Evolutionary conservation across 225 moss, liverwort and hornwort species (phyloP).

Genomic region (Physcomitrium patens): DNA sequence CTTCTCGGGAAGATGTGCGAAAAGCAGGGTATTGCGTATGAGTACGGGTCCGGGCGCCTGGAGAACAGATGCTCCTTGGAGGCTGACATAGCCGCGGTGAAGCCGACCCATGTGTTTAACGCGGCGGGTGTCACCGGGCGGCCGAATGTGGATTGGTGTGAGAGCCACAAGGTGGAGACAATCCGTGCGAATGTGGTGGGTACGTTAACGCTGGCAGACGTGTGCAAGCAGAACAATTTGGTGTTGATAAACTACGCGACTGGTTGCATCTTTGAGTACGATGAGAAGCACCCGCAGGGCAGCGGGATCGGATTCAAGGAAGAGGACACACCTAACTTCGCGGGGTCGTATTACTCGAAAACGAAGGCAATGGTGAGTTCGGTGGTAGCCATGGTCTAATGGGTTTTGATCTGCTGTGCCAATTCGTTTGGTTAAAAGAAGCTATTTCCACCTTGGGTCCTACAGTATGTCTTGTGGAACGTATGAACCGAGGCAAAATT

Average conservation of each 20-base stretch:
- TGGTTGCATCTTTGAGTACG: constrained; percentile 76
- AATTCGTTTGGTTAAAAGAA: too few relatives aligned
- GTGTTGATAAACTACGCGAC: constrained; percentile 63
- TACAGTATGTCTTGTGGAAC: too few relatives aligned
- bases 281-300: constrained; percentile 46
- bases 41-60: constrained; percentile 57
- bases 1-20: constrained; percentile 48
- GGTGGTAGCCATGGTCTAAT: too few relatives aligned
- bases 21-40: constrained; percentile 53
- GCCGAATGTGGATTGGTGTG: constrained; percentile 78
- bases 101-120: constrained; percentile 75
- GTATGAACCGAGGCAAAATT: too few relatives aligned
- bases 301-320: constrained; percentile 67
- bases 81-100: constrained; percentile 46
- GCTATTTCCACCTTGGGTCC: too few relatives aligned
- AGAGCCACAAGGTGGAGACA: constrained; percentile 54
- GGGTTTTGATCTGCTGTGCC: neutral
- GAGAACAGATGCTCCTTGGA: constrained; percentile 56
- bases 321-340: constrained; percentile 67
- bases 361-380: constrained; percentile 67
- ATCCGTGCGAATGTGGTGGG: constrained; percentile 54
- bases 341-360: constrained; percentile 67
- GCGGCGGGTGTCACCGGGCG: constrained; percentile 76
- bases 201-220: constrained; percentile 60
- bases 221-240: constrained; percentile 54